A percentile compares a stretch with the other conserved stretches of the same genome.
Conservation (phyloP, 768 basidiomycete species). For the Cystofilobasidium bisporidii region DNA sequence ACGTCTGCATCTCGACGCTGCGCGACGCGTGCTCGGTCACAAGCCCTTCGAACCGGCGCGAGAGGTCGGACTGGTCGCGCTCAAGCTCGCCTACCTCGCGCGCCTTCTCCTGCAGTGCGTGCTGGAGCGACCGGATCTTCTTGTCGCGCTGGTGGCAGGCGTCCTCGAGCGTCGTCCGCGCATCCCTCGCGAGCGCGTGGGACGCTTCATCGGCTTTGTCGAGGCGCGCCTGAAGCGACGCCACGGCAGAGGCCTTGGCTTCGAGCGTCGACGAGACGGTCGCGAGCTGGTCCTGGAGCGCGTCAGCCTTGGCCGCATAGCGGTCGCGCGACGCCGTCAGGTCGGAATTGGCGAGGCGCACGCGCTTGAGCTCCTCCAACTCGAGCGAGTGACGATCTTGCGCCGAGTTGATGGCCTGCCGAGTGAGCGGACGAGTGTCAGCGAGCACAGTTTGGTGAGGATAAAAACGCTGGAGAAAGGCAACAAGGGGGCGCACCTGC, state of each 20-base stretch:
- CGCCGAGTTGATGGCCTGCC: not conserved
- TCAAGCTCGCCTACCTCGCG: conserved; percentile 46
- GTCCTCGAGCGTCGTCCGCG: conserved; percentile 50
- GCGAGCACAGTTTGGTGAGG: not conserved
- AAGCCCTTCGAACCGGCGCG: conserved; percentile 47
- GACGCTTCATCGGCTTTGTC: conserved; percentile 48
- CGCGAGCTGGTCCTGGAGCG: conserved; percentile 7
- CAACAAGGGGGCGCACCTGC: not conserved
- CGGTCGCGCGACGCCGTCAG: conserved; percentile 4
- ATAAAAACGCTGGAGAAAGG: not conserved
- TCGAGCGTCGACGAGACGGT: not conserved
- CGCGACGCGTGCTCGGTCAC: conserved; percentile 38
- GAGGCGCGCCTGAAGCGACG: conserved; percentile 46
- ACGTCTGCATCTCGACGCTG: conserved; percentile 49
- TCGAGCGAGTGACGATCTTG: conserved; percentile 7
- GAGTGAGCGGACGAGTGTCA: not conserved
- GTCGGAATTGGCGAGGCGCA: conserved; percentile 10
- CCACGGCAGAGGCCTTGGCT: conserved; percentile 33
- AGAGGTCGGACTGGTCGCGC: conserved; percentile 46
- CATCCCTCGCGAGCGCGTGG: conserved; percentile 40
- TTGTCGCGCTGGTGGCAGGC: conserved; percentile 52
- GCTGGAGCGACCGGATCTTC: conserved; percentile 47
- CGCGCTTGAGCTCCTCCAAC: conserved; percentile 10
- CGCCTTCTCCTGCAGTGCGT: conserved; percentile 28
- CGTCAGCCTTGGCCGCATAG: not conserved